phyloP scores from a whole-genome alignment of 495 filamentous ascomycete species.

The Trypethelium eluteriae region DNA sequence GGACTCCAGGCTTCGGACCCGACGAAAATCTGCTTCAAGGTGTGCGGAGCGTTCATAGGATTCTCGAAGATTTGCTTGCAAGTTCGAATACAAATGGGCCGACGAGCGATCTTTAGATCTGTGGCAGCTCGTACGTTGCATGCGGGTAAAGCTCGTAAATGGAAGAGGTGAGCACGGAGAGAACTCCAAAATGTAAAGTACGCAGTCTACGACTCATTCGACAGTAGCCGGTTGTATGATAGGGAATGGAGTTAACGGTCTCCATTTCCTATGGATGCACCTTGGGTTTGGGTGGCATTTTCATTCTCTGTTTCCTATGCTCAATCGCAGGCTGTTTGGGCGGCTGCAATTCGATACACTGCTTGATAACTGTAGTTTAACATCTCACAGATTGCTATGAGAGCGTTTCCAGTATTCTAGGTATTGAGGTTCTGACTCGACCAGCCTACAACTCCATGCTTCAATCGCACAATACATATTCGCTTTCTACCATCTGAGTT shows the following conservation, averaged over 20 bases:
- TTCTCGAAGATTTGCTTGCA: slow-evolving; percentile 44
- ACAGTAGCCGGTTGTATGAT: background rate
- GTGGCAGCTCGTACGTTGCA: background rate
- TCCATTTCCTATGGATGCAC: background rate
- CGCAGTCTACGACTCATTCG: background rate
- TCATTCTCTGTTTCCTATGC: background rate
- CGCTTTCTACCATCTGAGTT: too few species aligned
- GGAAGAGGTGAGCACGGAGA: too few species aligned
- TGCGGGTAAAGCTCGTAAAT: background rate
- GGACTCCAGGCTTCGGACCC: slow-evolving; percentile 75
- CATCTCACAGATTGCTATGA: too few species aligned
- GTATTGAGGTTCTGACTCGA: too few species aligned
- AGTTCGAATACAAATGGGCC: slow-evolving; percentile 1
- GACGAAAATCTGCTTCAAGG: slow-evolving; percentile 80
- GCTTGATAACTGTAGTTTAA: background rate
- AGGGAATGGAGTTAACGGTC: background rate
- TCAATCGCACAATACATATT: too few species aligned
- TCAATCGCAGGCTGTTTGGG: background rate
- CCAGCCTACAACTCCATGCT: too few species aligned
- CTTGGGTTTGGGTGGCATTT: background rate
- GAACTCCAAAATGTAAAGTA: background rate
- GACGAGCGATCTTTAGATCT: background rate
- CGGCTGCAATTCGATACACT: background rate
- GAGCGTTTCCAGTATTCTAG: too few species aligned
- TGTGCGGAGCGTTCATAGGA: slow-evolving; percentile 61